These are phyloP conservation scores for Microbotryomycetes sp. DNA, from an alignment of 1,284 basidiomycete species.

Conservation along the genomic window DNA sequence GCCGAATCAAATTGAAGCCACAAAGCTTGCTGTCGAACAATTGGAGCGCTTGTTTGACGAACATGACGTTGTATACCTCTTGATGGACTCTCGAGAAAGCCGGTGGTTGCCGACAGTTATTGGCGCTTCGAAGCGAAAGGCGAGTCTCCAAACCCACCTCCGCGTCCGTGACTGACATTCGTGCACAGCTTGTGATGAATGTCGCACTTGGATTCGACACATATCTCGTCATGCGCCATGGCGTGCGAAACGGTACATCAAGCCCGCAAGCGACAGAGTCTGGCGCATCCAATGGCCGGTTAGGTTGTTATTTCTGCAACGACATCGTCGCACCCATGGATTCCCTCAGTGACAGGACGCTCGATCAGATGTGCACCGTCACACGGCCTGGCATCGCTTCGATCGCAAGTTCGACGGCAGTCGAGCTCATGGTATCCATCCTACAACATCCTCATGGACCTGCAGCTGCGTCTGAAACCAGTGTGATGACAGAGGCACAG, in stretches of 20 bases:
- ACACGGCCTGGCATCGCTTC: conserved; percentile 91
- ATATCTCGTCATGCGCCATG: conserved; percentile 95
- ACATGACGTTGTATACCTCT: conserved; percentile 83
- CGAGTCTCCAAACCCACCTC: conserved; percentile 36
- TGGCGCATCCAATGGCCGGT: conserved; percentile 31
- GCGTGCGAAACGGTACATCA: conserved; percentile 48
- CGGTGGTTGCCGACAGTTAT: conserved; percentile 91
- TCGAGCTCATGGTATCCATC: conserved; percentile 82
- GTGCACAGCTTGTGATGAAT: conserved; percentile 75
- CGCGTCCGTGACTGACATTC: neutral
- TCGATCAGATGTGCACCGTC: conserved; percentile 99
- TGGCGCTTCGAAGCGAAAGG: conserved; percentile 74
- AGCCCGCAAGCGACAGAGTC: conserved; percentile 38
- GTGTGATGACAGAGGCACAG: neutral
- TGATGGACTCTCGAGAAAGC: conserved; percentile 98
- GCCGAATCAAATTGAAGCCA: conserved; percentile 48
- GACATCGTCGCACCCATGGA: conserved; percentile 95
- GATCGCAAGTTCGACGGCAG: conserved; percentile 82
- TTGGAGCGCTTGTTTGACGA: conserved; percentile 70
- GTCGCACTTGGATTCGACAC: conserved; percentile 94
- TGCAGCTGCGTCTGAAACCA: conserved; percentile 34
- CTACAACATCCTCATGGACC: conserved; percentile 87
- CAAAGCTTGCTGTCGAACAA: conserved; percentile 58
- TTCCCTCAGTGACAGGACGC: conserved; percentile 82
- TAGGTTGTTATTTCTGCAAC: conserved; percentile 98